Percentiles rank a stretch among this genome's conserved stretches.
Evolutionary conservation across 345 rosid species (phyloP).

Genomic region (Adansonia digitata): DNA sequence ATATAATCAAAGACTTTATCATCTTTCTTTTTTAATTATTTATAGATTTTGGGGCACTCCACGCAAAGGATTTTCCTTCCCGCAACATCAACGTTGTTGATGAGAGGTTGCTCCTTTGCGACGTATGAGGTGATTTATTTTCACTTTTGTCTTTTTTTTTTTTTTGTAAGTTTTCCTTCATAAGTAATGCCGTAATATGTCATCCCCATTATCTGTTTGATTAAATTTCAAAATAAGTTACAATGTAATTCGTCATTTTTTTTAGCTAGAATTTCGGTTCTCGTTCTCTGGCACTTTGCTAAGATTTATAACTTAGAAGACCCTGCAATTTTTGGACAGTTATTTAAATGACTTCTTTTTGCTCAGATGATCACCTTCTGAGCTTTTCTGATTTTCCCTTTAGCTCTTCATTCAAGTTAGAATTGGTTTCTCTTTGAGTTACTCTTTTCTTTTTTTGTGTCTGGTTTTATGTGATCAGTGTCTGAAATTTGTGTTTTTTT

Average conservation of each 20-base stretch:
- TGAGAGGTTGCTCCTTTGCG: slow-evolving; percentile 10
- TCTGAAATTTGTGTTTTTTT: background rate
- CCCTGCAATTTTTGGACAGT: background rate
- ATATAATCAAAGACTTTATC: background rate
- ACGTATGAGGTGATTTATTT: slow-evolving; percentile 3
- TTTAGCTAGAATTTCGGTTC: background rate
- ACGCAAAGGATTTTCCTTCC: background rate
- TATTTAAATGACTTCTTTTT: background rate
- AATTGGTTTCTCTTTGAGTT: background rate
- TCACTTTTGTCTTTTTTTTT: no score
- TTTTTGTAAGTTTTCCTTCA: background rate
- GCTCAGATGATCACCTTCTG: background rate
- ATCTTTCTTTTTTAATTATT: background rate
- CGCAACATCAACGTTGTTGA: background rate
- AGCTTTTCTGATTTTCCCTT: background rate
- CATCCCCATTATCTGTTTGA: slow-evolving; percentile 9
- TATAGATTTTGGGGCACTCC: background rate
- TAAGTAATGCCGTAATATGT: background rate
- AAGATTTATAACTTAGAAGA: background rate
- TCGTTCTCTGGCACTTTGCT: background rate
- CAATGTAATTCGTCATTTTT: background rate
- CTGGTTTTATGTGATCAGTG: background rate
- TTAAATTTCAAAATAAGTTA: background rate
- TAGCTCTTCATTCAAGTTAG: background rate
- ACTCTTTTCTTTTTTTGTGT: background rate